Evolutionary conservation across 257 asterid genomes (phyloP).

Genomic region (Solanum virginianum): DNA sequence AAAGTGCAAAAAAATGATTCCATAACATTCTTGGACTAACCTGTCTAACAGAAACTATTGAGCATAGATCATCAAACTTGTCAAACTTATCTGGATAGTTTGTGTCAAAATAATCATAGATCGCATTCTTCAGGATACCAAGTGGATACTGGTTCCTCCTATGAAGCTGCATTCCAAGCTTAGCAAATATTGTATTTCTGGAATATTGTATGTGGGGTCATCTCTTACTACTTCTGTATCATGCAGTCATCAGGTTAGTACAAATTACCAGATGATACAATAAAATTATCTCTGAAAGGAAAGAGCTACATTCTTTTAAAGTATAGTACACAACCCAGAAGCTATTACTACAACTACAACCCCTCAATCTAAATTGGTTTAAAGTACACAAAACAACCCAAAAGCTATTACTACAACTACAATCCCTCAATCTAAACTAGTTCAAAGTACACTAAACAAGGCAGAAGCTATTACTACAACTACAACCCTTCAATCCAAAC

Average conservation of each 20-base stretch:
- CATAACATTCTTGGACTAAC: constrained; percentile 17
- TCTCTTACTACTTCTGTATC: constrained; percentile 75
- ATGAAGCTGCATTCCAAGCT: constrained; percentile 92
- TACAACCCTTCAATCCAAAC: not conserved
- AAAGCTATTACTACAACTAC: not conserved
- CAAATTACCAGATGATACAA: not conserved
- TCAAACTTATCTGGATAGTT: constrained; percentile 56
- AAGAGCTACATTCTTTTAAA: too few species aligned
- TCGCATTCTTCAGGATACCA: constrained; percentile 81
- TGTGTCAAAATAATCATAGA: constrained; percentile 70
- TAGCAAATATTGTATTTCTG: constrained; percentile 66
- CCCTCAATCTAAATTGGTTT: too few species aligned
- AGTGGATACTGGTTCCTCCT: constrained; percentile 86
- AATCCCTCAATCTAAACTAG: not conserved
- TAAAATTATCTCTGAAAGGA: not conserved
- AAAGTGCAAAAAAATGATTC: not conserved
- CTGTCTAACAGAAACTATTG: constrained; percentile 65
- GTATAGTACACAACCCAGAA: too few species aligned
- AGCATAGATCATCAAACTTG: constrained; percentile 72
- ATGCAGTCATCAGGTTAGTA: not conserved
- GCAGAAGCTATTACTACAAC: not conserved
- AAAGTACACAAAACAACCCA: not conserved
- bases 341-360: too few species aligned
- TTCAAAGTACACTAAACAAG: not conserved
- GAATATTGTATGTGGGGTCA: constrained; percentile 87